phyloP scores from a whole-genome alignment of 2,329 filamentous ascomycete genomes.

The Ophiostoma montium region DNA sequence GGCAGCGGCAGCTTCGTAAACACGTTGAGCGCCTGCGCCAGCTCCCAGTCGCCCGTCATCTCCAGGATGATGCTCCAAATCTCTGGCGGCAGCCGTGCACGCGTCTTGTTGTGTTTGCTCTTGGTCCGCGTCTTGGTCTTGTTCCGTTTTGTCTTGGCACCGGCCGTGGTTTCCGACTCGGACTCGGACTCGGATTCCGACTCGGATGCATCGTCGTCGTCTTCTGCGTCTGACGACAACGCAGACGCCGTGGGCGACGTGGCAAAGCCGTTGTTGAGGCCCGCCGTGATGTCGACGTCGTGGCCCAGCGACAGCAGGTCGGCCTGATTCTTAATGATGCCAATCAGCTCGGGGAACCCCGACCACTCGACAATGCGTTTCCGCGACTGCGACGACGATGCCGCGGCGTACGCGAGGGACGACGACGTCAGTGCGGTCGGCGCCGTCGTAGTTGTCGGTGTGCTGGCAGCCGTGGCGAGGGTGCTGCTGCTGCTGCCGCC shows the following conservation, averaged over 20 bases:
- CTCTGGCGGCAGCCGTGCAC: constrained; percentile 55
- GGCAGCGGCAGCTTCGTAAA: constrained; percentile 67
- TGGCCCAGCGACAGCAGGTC: constrained; percentile 61
- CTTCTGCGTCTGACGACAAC: background rate
- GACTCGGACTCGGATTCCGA: background rate
- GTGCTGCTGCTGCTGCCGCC: constrained; percentile 19
- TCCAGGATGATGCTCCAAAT: constrained; percentile 84
- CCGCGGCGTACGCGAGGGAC: background rate
- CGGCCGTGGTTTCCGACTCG: background rate
- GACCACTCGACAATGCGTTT: constrained; percentile 44
- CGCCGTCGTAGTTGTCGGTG: background rate
- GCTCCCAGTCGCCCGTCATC: constrained; percentile 77
- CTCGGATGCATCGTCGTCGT: constrained; percentile 9
- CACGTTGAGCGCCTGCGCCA: constrained; percentile 66
- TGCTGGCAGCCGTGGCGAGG: background rate
- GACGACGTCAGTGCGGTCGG: background rate
- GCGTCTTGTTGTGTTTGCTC: constrained; percentile 1
- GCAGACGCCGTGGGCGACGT: background rate
- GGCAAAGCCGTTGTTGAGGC: background rate
- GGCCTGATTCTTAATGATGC: constrained; percentile 63
- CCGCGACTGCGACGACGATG: background rate
- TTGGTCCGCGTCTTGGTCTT: background rate
- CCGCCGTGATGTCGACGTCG: constrained; percentile 45
- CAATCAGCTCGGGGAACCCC: constrained; percentile 55
- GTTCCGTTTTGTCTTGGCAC: constrained; percentile 11